Evolutionary conservation across 2,329 filamentous ascomycete genomes (phyloP), one percentile per base, ranked within the genome.

Genomic region (Parafenestella ontariensis): DNA sequence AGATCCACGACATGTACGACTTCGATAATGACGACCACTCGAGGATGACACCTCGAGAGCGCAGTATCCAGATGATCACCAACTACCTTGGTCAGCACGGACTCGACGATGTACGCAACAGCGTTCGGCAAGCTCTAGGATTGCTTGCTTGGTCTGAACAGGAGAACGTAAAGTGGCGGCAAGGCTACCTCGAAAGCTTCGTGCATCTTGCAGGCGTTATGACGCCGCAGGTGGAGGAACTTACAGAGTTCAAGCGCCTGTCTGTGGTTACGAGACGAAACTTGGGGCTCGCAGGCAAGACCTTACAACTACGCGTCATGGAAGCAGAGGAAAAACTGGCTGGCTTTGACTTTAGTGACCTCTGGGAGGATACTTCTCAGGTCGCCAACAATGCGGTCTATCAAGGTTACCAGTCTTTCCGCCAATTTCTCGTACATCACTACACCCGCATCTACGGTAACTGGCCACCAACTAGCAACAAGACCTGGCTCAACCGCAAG

Each of bases 181-280:
- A 87, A 58, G 87, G 87, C 1, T 91, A 87, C 81, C 80, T 83
- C 15, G 88, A 90, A 69, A 82, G 83, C 23, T 91, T 89, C 62
- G 78, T 86, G 6, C 88, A 91, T 67, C 85, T 85, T 59, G 83
- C 83, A 3, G 89, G 89, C 23, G 85, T 89, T 82, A 68, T 78
- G 57, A 72, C 61, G 20, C 67, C 65, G 15, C 59, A 71, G n/a
- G 60, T 73, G 8, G 70, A 87, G 83, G 67, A 78, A 69, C 40
- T 77, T 74, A 74, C 81, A 10, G 87, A 89, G 62, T 90, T 83
- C 70, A 81, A 79, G 52, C 74, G 78, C 42, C 73, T 89, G 21
- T 85, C 86, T 1, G 82, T 85, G 1, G 84, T 88, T 44, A 87
- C 88, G 0, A 82, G 83, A 11, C 83, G 86, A 0, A 81, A 89